A percentile compares a stretch with the other conserved stretches of the same genome.
These are phyloP conservation scores for Tulasnella sp. DNA, from an alignment of 768 basidiomycete genomes.

Conservation along the genomic window DNA sequence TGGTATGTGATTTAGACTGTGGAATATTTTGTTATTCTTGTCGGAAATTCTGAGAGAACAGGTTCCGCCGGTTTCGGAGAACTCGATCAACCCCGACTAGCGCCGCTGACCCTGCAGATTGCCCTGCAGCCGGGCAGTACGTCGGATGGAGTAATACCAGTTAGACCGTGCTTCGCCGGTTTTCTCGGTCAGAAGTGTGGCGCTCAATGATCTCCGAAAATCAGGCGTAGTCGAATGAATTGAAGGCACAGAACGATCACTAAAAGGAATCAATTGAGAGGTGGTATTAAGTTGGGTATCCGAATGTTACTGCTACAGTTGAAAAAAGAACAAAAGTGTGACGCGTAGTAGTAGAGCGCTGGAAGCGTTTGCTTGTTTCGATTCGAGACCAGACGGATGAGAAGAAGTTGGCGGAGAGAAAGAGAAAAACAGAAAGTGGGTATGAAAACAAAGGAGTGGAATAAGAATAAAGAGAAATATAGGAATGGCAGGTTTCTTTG, in stretches of 20 bases:
- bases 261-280: background rate
- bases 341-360: background rate
- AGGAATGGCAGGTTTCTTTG: background rate
- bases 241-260: background rate
- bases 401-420: background rate
- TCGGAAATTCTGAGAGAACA: background rate
- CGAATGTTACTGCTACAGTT: slow-evolving; percentile 5
- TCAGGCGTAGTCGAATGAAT: background rate
- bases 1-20: background rate
- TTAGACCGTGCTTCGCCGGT: background rate
- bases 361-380: slow-evolving; percentile 9
- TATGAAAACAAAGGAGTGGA: slow-evolving; percentile 14
- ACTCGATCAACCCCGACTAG: slow-evolving; percentile 5
- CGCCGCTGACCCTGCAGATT: background rate
- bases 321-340: background rate
- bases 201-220: background rate
- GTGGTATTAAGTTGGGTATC: slow-evolving; percentile 9
- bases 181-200: background rate
- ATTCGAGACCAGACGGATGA: background rate
- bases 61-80: background rate
- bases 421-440: background rate
- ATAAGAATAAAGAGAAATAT: slow-evolving; percentile 18
- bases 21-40: background rate
- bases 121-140: background rate
- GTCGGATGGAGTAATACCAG: background rate